Evolutionary conservation across 1,284 basidiomycete genomes (phyloP).

Genomic region (Malassezia brasiliensis): DNA sequence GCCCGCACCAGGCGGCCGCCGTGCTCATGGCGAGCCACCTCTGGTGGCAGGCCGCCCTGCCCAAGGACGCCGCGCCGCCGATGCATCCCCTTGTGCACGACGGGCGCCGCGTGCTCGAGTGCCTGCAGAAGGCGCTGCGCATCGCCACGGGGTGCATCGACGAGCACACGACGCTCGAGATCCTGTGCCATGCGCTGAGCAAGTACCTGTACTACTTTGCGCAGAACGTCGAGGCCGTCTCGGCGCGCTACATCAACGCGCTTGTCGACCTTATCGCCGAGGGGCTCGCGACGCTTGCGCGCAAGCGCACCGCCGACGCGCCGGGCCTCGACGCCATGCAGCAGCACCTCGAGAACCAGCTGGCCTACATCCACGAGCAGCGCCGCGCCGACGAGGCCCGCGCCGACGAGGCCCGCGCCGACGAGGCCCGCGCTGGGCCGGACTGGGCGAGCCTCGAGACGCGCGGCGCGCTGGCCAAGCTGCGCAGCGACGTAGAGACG

Average conservation of each 20-base stretch:
- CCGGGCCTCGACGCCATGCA: slow-evolving; percentile 62
- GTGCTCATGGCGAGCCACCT: slow-evolving; percentile 47
- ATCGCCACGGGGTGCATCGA: slow-evolving; percentile 47
- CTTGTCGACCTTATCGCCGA: slow-evolving; percentile 43
- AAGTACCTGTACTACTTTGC: slow-evolving; percentile 48
- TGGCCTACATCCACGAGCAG: slow-evolving; percentile 66
- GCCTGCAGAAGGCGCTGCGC: slow-evolving; percentile 43
- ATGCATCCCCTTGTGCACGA: slow-evolving; percentile 30
- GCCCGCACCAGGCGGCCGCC: slow-evolving; percentile 46
- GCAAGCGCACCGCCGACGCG: slow-evolving; percentile 9
- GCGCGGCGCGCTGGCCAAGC: slow-evolving; percentile 16
- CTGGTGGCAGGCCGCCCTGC: slow-evolving; percentile 43
- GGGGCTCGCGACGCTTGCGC: slow-evolving; percentile 22
- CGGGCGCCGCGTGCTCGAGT: slow-evolving; percentile 45
- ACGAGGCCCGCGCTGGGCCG: slow-evolving; percentile 21
- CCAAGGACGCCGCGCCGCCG: slow-evolving; percentile 20
- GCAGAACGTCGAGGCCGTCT: slow-evolving; percentile 36
- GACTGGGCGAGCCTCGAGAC: slow-evolving; percentile 40
- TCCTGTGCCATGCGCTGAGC: slow-evolving; percentile 42
- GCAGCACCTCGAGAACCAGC: slow-evolving; percentile 80
- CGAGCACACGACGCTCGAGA: slow-evolving; percentile 42
- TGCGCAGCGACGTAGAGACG: too few relatives aligned
- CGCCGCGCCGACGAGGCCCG: too few relatives aligned
- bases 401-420: too few relatives aligned
- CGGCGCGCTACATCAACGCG: slow-evolving; percentile 42